Evolutionary conservation across 306 rosid species (phyloP).

Genomic region (Quercus parvula): DNA sequence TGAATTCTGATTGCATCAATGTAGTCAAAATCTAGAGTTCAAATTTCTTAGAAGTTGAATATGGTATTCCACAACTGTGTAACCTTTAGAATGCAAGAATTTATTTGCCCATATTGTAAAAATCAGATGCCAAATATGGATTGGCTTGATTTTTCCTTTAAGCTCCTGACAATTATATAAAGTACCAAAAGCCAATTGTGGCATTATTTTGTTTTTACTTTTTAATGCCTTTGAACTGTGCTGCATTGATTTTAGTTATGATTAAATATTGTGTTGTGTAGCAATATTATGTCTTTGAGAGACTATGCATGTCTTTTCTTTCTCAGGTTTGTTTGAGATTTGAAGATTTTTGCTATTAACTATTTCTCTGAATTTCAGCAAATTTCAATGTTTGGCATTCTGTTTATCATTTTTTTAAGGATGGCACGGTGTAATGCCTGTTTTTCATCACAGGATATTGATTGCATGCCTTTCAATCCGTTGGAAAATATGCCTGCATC

Average conservation of each 20-base stretch:
- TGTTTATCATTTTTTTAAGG: not conserved
- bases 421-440: conserved; percentile 24
- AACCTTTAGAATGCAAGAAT: not conserved
- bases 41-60: not conserved
- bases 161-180: not conserved
- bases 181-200: not conserved
- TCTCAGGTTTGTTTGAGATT: not conserved
- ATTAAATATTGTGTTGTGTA: not conserved
- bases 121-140: not conserved
- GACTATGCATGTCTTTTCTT: not conserved
- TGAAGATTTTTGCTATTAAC: not conserved
- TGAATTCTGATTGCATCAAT: not conserved
- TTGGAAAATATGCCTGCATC: conserved; percentile 71
- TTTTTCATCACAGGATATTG: conserved; percentile 66
- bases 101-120: not conserved
- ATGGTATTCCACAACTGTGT: not conserved
- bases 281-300: not conserved
- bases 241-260: too few species aligned
- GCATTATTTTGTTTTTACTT: not conserved
- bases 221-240: not conserved
- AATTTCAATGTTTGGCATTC: not conserved
- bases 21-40: not conserved
- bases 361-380: not conserved
- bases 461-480: conserved; percentile 91
- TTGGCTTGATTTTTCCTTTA: too few species aligned